Evolutionary conservation across 2,329 filamentous ascomycete species (phyloP), one percentile per base, ranked within the genome.

Genomic region (Huntiella bhutanensis): DNA sequence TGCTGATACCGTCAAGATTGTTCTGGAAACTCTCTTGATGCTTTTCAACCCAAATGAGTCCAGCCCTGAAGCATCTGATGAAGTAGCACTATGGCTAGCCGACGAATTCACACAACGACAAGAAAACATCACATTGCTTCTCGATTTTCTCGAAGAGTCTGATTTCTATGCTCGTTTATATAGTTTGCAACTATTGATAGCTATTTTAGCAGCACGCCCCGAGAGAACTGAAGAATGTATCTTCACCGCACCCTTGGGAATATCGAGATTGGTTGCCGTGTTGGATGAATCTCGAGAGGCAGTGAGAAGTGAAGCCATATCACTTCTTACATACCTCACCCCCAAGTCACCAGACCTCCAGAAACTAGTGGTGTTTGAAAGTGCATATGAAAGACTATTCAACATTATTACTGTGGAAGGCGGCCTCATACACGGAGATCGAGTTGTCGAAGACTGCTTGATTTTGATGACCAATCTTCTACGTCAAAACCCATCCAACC

Each of bases 21-120:
- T 94, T 51, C 70, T 98, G 53, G 91, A 98, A 71, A 98, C 92
- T 39, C 67, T 98, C 55, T 68, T 96, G 59, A 88, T 92, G 78
- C 77, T 98, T 36, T 96, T 96, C 60, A 77, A 63, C 52, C 75
- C 76, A 36, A 78, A 78, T 54, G 68, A 72, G 54, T 66, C 69
- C 58, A 92, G 84, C 68, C 73, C 85, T 32, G 88, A 96, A 70
- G 85, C 88, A 46, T 94, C 88, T 11, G 88, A 96, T 53, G 91
- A 98, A 62, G 92, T 98, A 55, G 82, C 82, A 13, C 68, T 96
- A 22, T 98, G 91, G 86, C 70, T 98, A 49, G 91, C 91, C 46
- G 91, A 98, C 63, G 88, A 96, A 62, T 98, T 98, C 60, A 95
- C 91, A 33, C 87, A 94, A 69, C 79, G 84, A 52, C 87, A 95